Conservation (phyloP, 208 protist genomes). For the Acanthamoeba healyi region DNA sequence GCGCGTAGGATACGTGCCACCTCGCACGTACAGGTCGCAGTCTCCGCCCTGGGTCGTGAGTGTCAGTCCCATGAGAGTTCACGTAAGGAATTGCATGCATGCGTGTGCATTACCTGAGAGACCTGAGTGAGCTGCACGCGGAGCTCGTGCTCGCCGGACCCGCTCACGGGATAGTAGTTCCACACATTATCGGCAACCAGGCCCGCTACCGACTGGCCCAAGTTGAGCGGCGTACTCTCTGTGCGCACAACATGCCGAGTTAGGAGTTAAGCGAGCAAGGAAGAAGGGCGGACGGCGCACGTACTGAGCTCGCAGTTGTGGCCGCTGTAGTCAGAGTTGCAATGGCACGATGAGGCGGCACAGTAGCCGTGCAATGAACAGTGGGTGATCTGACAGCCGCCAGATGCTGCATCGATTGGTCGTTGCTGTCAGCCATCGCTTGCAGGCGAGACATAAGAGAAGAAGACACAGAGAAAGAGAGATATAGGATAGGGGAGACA, state of each 20-base stretch:
- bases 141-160: slow-evolving; percentile 11
- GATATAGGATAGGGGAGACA: too few species aligned
- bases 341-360: background rate
- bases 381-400: background rate
- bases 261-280: background rate
- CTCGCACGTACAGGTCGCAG: background rate
- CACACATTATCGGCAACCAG: background rate
- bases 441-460: background rate
- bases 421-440: too few species aligned
- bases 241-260: background rate
- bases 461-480: background rate
- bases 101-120: background rate
- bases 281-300: too few species aligned
- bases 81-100: background rate
- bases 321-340: background rate
- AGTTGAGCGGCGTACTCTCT: background rate
- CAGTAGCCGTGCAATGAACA: slow-evolving; percentile 35
- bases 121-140: background rate
- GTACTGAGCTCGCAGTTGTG: slow-evolving; percentile 9
- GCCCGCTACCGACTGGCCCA: background rate
- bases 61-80: background rate
- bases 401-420: background rate
- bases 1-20: background rate
- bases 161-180: slow-evolving; percentile 9
- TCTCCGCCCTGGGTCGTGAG: background rate